phyloP scores from a whole-genome alignment of 148 eudicot species.

The Chenopodium quinoa region DNA sequence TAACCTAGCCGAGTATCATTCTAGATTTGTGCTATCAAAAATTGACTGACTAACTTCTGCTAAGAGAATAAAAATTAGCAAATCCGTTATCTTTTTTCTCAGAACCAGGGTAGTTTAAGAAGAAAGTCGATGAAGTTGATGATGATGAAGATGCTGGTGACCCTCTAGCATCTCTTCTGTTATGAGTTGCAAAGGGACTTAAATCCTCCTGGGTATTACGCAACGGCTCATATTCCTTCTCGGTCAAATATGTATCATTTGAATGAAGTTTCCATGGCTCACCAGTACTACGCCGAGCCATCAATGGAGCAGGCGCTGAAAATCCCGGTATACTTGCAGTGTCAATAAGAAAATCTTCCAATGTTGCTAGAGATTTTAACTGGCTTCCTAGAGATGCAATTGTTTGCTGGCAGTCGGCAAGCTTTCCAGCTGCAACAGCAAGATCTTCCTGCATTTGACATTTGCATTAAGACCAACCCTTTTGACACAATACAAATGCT shows the following conservation, averaged over 20 bases:
- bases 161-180: conserved; percentile 23
- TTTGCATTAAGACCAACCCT: not conserved
- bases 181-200: conserved; percentile 31
- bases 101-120: conserved; percentile 27
- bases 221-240: conserved; percentile 23
- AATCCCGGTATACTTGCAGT: conserved; percentile 52
- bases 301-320: conserved; percentile 33
- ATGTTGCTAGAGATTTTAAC: conserved; percentile 60
- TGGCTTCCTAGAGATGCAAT: conserved; percentile 69
- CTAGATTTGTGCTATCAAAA: conserved; percentile 1
- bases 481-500: not conserved
- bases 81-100: conserved; percentile 55
- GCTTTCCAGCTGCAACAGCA: conserved; percentile 52
- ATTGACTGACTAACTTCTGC: conserved; percentile 34
- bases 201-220: conserved; percentile 28
- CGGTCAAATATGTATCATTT: conserved; percentile 33
- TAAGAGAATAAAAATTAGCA: conserved; percentile 53
- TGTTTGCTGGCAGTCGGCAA: conserved; percentile 79
- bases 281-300: conserved; percentile 27
- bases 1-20: not conserved
- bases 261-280: conserved; percentile 52
- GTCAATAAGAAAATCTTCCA: conserved; percentile 65
- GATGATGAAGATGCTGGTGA: conserved; percentile 37
- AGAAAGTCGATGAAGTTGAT: conserved; percentile 37
- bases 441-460: conserved; percentile 57